These are phyloP conservation scores for Purpureocillium lavendulum DNA, from an alignment of 2,329 filamentous ascomycete genomes.

Conservation along the genomic window DNA sequence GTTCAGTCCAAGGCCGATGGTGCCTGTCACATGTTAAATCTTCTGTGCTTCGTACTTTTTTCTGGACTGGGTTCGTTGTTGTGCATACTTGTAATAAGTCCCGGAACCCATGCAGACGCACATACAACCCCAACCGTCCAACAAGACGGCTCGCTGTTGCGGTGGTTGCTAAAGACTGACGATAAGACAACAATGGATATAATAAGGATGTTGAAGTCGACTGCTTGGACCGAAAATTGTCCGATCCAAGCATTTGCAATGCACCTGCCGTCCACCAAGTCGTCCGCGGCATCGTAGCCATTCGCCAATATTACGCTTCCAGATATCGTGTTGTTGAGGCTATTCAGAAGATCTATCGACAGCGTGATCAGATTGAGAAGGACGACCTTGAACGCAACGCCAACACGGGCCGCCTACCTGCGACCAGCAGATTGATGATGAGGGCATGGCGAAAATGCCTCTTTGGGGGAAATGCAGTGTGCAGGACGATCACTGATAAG, in stretches of 20 bases:
- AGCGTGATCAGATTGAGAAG: background rate
- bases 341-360: conserved; percentile 29
- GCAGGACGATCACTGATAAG: conserved; percentile 2
- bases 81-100: conserved; percentile 24
- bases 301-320: conserved; percentile 24
- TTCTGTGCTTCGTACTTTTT: background rate
- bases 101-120: conserved; percentile 29
- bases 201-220: conserved; percentile 33
- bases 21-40: conserved; percentile 2
- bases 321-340: conserved; percentile 31
- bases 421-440: conserved; percentile 9
- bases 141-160: conserved; percentile 20
- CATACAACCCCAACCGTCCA: conserved; percentile 23
- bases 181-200: conserved; percentile 34
- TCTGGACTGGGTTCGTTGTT: background rate
- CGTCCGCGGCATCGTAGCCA: conserved; percentile 17
- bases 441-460: conserved; percentile 9
- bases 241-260: conserved; percentile 33
- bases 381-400: background rate
- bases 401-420: conserved; percentile 2
- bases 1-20: conserved; percentile 7
- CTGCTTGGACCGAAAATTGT: conserved; percentile 35
- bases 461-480: conserved; percentile 5
- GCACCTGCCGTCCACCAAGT: conserved; percentile 15
- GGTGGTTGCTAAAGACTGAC: conserved; percentile 25